A percentile compares a stretch with the other conserved stretches of the same genome.
These are phyloP conservation scores for Talaromyces trachyspermus DNA, from an alignment of 495 filamentous ascomycete genomes.

Conservation along the genomic window DNA sequence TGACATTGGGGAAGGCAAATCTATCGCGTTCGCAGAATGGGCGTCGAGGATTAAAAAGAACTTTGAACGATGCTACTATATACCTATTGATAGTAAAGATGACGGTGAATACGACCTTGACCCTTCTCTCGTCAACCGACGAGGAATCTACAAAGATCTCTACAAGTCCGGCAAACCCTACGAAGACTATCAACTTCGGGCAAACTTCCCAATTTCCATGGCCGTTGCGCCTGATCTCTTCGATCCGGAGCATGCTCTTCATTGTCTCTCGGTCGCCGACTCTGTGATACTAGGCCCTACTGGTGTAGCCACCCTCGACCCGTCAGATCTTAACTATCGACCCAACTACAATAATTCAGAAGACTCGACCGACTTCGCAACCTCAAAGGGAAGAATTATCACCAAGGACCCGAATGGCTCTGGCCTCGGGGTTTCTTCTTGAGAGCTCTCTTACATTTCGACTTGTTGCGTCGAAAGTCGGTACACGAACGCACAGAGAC, in stretches of 20 bases:
- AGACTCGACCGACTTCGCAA: constrained; percentile 81
- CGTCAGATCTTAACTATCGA: constrained; percentile 82
- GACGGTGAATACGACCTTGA: constrained; percentile 77
- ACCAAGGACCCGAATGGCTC: constrained; percentile 98
- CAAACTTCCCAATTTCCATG: constrained; percentile 96
- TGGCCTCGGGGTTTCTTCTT: constrained; percentile 97
- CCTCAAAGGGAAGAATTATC: constrained; percentile 89
- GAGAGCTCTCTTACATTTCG: constrained; percentile 83
- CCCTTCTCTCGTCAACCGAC: constrained; percentile 66
- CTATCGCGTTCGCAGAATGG: constrained; percentile 74
- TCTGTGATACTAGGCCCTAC: constrained; percentile 72
- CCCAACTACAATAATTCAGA: constrained; percentile 93
- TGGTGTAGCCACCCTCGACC: constrained; percentile 95
- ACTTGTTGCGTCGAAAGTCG: constrained; percentile 62
- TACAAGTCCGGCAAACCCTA: constrained; percentile 89
- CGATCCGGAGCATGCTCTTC: constrained; percentile 63
- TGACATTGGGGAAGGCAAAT: constrained; percentile 41
- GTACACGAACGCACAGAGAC: constrained; percentile 65
- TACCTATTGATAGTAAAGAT: constrained; percentile 60
- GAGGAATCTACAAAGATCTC: constrained; percentile 97
- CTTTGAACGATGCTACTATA: constrained; percentile 86
- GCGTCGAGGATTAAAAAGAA: constrained; percentile 69
- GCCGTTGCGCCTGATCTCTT: constrained; percentile 87
- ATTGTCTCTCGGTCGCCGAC: constrained; percentile 73
- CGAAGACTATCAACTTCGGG: constrained; percentile 93